These are phyloP conservation scores for Pterulicium gracile DNA, from an alignment of 1,284 basidiomycete genomes.

Conservation along the genomic window DNA sequence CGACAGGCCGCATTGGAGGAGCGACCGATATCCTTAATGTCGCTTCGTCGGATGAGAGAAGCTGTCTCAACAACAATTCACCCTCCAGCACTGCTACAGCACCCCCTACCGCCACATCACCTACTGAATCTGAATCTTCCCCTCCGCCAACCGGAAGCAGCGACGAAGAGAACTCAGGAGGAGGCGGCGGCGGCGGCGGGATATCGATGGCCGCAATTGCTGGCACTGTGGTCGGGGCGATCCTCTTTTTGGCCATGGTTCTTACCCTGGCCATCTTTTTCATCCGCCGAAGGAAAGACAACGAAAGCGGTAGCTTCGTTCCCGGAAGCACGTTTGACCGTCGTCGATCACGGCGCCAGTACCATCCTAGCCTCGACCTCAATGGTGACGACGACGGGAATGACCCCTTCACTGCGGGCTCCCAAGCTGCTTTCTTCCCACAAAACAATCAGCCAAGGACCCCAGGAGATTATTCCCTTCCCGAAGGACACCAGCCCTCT, in stretches of 20 bases:
- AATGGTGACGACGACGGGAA: slow-evolving; percentile 12
- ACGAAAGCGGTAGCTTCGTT: slow-evolving; percentile 7
- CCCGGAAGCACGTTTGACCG: slow-evolving; percentile 13
- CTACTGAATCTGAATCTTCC: slow-evolving; percentile 11
- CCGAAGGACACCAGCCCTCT: background rate
- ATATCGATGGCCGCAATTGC: slow-evolving; percentile 38
- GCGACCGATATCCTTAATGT: slow-evolving; percentile 40
- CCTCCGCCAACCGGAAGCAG: slow-evolving; percentile 7
- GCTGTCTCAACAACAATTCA: slow-evolving; percentile 37
- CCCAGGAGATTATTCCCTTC: slow-evolving; percentile 1
- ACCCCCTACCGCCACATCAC: slow-evolving; percentile 20
- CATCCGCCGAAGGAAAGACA: slow-evolving; percentile 27
- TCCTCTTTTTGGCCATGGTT: slow-evolving; percentile 40
- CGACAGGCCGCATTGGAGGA: slow-evolving; percentile 45
- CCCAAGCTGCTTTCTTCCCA: slow-evolving; percentile 6
- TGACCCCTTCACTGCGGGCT: slow-evolving; percentile 4
- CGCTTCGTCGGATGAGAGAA: slow-evolving; percentile 34
- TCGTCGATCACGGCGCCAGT: slow-evolving; percentile 17
- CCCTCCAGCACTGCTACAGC: slow-evolving; percentile 24
- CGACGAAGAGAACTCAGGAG: no score
- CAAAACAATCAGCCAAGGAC: slow-evolving; percentile 1
- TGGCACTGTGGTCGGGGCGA: slow-evolving; percentile 45
- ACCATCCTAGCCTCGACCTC: slow-evolving; percentile 17
- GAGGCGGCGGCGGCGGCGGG: no score
- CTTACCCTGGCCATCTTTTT: slow-evolving; percentile 41